Evolutionary conservation across 495 filamentous ascomycete species (phyloP), one percentile per base, ranked within the genome.

Genomic region (Podospora pseudopauciseta): DNA sequence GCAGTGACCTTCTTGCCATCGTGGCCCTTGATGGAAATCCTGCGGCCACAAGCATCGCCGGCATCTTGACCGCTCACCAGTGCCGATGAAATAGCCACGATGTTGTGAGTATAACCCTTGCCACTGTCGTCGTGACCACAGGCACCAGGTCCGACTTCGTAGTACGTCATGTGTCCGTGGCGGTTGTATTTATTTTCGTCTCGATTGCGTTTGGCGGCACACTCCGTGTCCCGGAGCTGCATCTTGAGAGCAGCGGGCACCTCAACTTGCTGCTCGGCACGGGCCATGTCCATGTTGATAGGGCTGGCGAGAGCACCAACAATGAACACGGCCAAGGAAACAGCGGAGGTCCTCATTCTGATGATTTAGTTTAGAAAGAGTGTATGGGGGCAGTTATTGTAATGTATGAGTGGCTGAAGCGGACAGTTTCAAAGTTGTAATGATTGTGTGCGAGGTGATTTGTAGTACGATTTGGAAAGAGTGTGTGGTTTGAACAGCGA

Each of bases 11-110:
- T 80, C 71, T 85, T 85, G 76, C 87, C 88, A 27, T 78, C 74
- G 26, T 77, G 75, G 27, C 65, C 71, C 23, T 68, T 77, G 78
- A 93, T 85, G 34, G 81, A 86, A 71, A 90, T 85, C 55, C 77
- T 84, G 76, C 85, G 84, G 73, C 87, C 88, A 77, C 90, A 92
- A 78, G 84, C 84, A 58, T 79, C 75, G 73, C 90, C 82, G 60
- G 75, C 77, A 39, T 75, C 75, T 66, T 80, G 78, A 34, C 79
- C 71, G 60, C 81, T 78, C 32, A 78, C 75, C 63, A 76, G 73
- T 6, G 69, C 76, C 26, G 63, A 57, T 1, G 73, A 72, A 34
- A 83, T 70, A 64, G 80, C 80, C 3, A 81, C 80, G 28, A 83
- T 79, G 74, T 76, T 77, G 39, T 72, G 60, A 7, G 68, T 69